These are phyloP conservation scores for Tephrocybe sp. DNA, from an alignment of 768 basidiomycete genomes.

Conservation along the genomic window DNA sequence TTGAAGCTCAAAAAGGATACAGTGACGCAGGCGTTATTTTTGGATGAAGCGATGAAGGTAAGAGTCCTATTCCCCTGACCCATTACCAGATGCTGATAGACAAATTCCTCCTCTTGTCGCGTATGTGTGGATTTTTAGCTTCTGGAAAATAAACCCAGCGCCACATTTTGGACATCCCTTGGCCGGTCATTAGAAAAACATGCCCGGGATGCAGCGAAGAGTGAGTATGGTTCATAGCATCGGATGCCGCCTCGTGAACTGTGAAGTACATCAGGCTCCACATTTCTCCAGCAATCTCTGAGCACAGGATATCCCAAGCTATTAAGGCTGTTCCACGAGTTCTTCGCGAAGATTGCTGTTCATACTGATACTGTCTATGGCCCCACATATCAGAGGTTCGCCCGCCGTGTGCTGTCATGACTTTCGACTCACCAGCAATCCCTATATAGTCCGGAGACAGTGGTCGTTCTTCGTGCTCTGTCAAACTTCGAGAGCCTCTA, in stretches of 20 bases:
- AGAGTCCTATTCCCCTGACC: neutral
- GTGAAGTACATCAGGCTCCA: slow-evolving; percentile 54
- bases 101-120: neutral
- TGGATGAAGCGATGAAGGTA: slow-evolving; percentile 94
- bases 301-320: slow-evolving; percentile 84
- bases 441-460: slow-evolving; percentile 92
- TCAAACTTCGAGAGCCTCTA: slow-evolving; percentile 87
- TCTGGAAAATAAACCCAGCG: slow-evolving; percentile 88
- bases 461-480: slow-evolving; percentile 81
- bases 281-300: slow-evolving; percentile 88
- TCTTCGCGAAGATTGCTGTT: slow-evolving; percentile 92
- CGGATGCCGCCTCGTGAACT: no score
- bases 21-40: slow-evolving; percentile 69
- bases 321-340: slow-evolving; percentile 90
- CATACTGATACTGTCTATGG: slow-evolving; percentile 95
- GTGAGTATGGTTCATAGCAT: slow-evolving; percentile 37
- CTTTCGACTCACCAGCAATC: no score
- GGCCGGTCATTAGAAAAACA: slow-evolving; percentile 80
- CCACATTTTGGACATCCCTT: slow-evolving; percentile 86
- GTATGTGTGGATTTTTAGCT: slow-evolving; percentile 38
- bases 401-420: slow-evolving; percentile 2
- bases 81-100: neutral
- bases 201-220: slow-evolving; percentile 74
- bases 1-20: slow-evolving; percentile 85
- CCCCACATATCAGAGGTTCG: slow-evolving; percentile 77